Evolutionary conservation across 176 grass and related monocot species (phyloP).

Genomic region (Oropetium thomaeum): DNA sequence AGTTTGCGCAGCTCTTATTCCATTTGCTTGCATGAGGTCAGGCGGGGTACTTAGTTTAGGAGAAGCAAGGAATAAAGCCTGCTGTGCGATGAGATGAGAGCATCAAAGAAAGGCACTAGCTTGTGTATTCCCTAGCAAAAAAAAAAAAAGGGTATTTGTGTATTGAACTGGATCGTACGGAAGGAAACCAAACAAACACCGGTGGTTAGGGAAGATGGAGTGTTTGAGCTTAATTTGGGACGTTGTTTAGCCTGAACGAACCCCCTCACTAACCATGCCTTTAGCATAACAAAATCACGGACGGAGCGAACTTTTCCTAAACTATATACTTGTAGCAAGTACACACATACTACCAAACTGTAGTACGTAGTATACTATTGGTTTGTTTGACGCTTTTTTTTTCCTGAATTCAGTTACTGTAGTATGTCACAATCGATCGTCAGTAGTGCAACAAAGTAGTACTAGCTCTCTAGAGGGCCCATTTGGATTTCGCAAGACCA

Average conservation of each 20-base stretch:
- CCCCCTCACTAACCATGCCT: background rate
- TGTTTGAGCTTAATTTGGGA: background rate
- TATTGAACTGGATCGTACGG: slow-evolving; percentile 43
- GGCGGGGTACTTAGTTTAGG: slow-evolving; percentile 12
- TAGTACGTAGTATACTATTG: background rate
- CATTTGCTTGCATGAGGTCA: background rate
- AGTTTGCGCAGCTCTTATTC: too few species aligned
- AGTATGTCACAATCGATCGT: background rate
- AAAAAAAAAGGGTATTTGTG: too few species aligned
- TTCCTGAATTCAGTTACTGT: background rate
- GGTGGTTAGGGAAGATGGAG: slow-evolving; percentile 19
- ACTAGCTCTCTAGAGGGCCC: too few species aligned
- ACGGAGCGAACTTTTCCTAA: background rate
- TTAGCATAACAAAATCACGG: slow-evolving; percentile 9
- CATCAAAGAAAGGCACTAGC: slow-evolving; percentile 19
- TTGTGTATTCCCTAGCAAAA: too few species aligned
- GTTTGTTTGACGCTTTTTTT: background rate
- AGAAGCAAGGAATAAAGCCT: slow-evolving; percentile 51
- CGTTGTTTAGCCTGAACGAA: slow-evolving; percentile 15
- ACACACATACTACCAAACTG: background rate
- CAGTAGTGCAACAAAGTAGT: background rate
- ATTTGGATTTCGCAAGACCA: background rate
- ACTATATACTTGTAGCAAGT: slow-evolving; percentile 18
- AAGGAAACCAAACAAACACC: background rate
- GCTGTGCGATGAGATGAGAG: background rate